A percentile compares a stretch with the other conserved stretches of the same genome.
Evolutionary conservation across 805 yeast genomes (phyloP).

Genomic region (Zygoascus bituminiphila): DNA sequence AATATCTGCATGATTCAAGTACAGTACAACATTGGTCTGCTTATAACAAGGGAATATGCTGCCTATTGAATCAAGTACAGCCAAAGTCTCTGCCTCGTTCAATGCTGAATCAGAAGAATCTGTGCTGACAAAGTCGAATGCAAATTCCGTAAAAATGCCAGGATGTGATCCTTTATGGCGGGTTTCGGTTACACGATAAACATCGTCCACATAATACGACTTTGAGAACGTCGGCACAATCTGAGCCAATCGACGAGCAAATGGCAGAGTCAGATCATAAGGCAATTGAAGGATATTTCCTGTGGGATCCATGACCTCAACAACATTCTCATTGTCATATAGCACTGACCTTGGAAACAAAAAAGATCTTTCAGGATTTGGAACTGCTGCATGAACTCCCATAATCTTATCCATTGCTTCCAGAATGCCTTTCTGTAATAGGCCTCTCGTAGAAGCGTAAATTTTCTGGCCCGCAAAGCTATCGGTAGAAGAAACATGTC

Average conservation of each 20-base stretch:
- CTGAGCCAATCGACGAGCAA: conserved; percentile 76
- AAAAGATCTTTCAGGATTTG: conserved; percentile 53
- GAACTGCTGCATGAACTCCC: conserved; percentile 83
- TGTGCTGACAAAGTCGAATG: conserved; percentile 71
- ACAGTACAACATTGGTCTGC: conserved; percentile 45
- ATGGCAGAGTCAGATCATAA: conserved; percentile 81
- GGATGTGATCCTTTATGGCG: conserved; percentile 49
- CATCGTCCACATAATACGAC: conserved; percentile 68
- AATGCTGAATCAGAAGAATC: conserved; percentile 40
- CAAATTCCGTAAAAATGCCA: conserved; percentile 75
- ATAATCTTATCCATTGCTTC: conserved; percentile 42
- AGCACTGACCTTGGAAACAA: conserved; percentile 79
- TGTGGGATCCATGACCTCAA: conserved; percentile 72
- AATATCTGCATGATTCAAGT: conserved; percentile 75
- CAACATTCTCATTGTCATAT: conserved; percentile 56
- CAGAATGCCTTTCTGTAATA: neutral
- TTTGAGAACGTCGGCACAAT: conserved; percentile 47
- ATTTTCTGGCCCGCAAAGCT: conserved; percentile 18
- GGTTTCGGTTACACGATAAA: conserved; percentile 58
- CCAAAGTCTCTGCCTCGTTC: conserved; percentile 83
- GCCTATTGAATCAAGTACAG: conserved; percentile 69
- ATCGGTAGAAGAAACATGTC: conserved; percentile 8
- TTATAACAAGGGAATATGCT: conserved; percentile 59
- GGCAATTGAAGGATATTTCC: conserved; percentile 88
- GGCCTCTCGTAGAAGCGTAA: conserved; percentile 42